phyloP scores from a whole-genome alignment of 495 filamentous ascomycete species.

The Penicillium ucsense region DNA sequence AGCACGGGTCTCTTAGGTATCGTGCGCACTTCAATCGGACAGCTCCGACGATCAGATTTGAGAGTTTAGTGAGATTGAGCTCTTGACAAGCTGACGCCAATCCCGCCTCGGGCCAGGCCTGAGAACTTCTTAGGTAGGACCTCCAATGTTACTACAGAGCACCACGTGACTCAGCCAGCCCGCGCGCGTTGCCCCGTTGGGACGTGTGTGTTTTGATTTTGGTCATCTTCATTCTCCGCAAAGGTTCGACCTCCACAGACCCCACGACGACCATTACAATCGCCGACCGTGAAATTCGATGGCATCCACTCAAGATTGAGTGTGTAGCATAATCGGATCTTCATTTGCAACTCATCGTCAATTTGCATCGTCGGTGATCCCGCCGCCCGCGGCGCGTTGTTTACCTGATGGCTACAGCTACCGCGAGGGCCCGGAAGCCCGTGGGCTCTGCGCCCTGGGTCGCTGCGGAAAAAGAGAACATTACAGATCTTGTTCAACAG shows the following conservation, averaged over 20 bases:
- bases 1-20: no score
- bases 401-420: conserved; percentile 41
- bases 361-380: background rate
- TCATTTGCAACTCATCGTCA: background rate
- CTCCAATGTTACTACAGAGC: no score
- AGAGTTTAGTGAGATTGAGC: no score
- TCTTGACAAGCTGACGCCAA: no score
- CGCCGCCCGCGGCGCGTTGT: conserved; percentile 19
- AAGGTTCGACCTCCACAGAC: conserved; percentile 6
- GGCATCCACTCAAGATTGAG: conserved; percentile 1
- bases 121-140: no score
- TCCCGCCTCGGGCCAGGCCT: no score
- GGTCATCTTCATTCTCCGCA: conserved; percentile 1
- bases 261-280: conserved; percentile 3
- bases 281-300: conserved; percentile 3
- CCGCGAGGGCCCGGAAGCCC: conserved; percentile 39
- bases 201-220: conserved; percentile 20
- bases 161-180: conserved; percentile 11
- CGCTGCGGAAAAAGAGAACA: conserved; percentile 53
- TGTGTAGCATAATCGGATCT: background rate
- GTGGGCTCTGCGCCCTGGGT: conserved; percentile 64
- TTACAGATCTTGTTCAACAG: conserved; percentile 50
- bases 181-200: conserved; percentile 14
- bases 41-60: no score
- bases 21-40: no score